Evolutionary conservation across 1,284 basidiomycete species (phyloP).

Genomic region (Pisolithus thermaeus): DNA sequence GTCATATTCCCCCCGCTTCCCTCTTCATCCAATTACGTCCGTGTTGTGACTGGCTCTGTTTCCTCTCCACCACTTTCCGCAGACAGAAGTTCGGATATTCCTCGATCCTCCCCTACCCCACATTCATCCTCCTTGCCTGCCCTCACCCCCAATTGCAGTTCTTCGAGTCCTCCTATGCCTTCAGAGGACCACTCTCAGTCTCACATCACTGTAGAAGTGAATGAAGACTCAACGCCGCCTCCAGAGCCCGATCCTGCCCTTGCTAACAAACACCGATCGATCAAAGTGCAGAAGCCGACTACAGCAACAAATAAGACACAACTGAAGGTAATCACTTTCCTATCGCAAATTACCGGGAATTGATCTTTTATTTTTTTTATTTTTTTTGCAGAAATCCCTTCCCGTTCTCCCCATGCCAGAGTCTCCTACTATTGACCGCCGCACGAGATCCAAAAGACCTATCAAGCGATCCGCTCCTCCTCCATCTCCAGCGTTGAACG

Average conservation of each 20-base stretch:
- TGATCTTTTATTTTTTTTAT: slow-evolving; percentile 15
- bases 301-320: slow-evolving; percentile 16
- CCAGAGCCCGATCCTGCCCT: slow-evolving; percentile 10
- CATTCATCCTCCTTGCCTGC: slow-evolving; percentile 45
- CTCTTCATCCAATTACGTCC: slow-evolving; percentile 41
- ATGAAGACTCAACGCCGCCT: slow-evolving; percentile 15
- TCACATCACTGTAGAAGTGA: slow-evolving; percentile 7
- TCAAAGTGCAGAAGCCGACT: slow-evolving; percentile 16
- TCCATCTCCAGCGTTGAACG: background rate
- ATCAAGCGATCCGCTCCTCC: slow-evolving; percentile 25
- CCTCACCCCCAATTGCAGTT: slow-evolving; percentile 56
- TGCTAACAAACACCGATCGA: slow-evolving; percentile 6
- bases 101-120: slow-evolving; percentile 23
- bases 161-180: slow-evolving; percentile 58
- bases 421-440: slow-evolving; percentile 47
- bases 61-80: slow-evolving; percentile 23
- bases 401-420: slow-evolving; percentile 37
- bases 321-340: slow-evolving; percentile 19
- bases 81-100: slow-evolving; percentile 13
- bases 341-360: background rate
- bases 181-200: slow-evolving; percentile 24
- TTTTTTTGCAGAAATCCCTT: slow-evolving; percentile 25
- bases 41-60: slow-evolving; percentile 15
- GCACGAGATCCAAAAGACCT: slow-evolving; percentile 28
- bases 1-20: slow-evolving; percentile 67